phyloP scores from a whole-genome alignment of 1,284 basidiomycete genomes.

The Cystobasidiaceae sp. region DNA sequence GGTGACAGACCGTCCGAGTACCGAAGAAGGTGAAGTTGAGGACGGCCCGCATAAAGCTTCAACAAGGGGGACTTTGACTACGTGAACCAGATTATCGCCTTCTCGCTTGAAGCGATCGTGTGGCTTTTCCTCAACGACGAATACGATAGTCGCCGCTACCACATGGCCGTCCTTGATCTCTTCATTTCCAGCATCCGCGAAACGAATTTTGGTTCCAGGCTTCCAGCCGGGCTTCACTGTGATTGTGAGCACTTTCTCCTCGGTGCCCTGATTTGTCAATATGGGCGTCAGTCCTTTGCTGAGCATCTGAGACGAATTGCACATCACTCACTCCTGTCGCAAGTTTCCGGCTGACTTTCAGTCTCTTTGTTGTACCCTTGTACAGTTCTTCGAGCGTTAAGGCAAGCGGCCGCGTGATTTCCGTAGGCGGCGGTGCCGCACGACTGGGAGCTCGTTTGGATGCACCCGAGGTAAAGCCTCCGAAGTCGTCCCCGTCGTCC shows the following conservation, averaged over 20 bases:
- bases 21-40: slow-evolving; percentile 27
- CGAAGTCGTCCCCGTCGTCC: slow-evolving; percentile 35
- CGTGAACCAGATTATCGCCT: slow-evolving; percentile 69
- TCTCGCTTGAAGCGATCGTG: slow-evolving; percentile 69
- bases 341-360: slow-evolving; percentile 63
- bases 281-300: neutral
- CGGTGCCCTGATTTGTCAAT: slow-evolving; percentile 5
- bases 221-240: slow-evolving; percentile 67
- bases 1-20: slow-evolving; percentile 52
- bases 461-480: slow-evolving; percentile 42
- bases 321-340: slow-evolving; percentile 8
- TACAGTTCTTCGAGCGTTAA: slow-evolving; percentile 88
- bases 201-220: slow-evolving; percentile 81
- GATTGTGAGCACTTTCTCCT: slow-evolving; percentile 55
- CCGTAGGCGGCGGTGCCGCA: slow-evolving; percentile 51
- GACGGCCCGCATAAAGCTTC: slow-evolving; percentile 66
- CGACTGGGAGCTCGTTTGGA: slow-evolving; percentile 52
- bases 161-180: slow-evolving; percentile 49
- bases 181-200: slow-evolving; percentile 81
- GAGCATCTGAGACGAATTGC: neutral
- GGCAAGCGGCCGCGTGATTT: slow-evolving; percentile 78
- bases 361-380: slow-evolving; percentile 76
- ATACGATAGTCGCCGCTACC: slow-evolving; percentile 28
- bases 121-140: slow-evolving; percentile 83
- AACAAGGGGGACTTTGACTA: slow-evolving; percentile 64